Evolutionary conservation across 768 basidiomycete species (phyloP), one percentile per base, ranked within the genome.

Genomic region (Chlorophyllum brunneum): DNA sequence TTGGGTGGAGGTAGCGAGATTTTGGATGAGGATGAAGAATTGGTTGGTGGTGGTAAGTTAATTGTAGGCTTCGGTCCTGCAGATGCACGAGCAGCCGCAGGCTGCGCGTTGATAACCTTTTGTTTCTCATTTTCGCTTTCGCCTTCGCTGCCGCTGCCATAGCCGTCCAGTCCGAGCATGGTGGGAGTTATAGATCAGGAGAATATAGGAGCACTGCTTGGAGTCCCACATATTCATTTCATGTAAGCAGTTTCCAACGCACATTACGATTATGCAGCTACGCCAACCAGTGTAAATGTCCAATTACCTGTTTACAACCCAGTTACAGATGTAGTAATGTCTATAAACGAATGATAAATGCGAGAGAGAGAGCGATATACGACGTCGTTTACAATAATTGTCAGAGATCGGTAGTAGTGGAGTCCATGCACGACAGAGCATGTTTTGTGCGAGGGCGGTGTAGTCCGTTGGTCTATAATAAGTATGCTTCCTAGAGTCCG

Each of bases 161-260:
- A 90, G 72, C 75, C 80, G 60, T 86, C 87, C 54, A 91, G 74
- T 27, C 85, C 86, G 56, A 90, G 79, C 86, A 89, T 90, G 53
- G 41, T 30, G 48, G 38, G 24, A 23, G 46, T 31, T 10, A 46
- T 20, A 7, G 20, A 15, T 51, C 15, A 51, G 38, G 26, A 15
- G 23, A 37, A 11, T 10, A 22, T 41, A 2, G 22, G 24, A 22
- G 26, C 48, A 55, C 42, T 39, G 48, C 49, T 45, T 48, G 30
- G 23, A 36, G 24, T 43, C 39, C 36, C 26, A 40, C 44, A 16
- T 26, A 23, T 40, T 16, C 7, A 26, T 38, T 39, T 36, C 24
- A 44, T 29, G 33, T 44, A 24, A 44, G 29, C 42, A 31, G 11
- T 30, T n/a, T n/a, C n/a, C n/a, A n/a, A 31, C 39, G 16, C 51